phyloP scores from a whole-genome alignment of 1,284 basidiomycete species.

The Marasmius fiardii region DNA sequence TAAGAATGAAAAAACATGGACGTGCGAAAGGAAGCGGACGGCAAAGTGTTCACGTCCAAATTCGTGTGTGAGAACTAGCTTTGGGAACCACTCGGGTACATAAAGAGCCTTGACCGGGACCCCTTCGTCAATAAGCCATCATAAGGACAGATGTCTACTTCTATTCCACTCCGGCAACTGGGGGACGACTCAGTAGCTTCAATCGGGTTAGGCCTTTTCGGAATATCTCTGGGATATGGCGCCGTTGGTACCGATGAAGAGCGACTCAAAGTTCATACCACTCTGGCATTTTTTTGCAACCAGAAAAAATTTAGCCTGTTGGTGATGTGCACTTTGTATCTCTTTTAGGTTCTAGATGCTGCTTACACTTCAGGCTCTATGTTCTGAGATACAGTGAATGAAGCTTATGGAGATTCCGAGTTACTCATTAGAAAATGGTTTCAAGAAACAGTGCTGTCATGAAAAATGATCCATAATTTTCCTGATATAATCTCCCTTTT shows the following conservation, averaged over 20 bases:
- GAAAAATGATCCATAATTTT: too few species aligned
- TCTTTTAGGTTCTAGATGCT: conserved; percentile 13
- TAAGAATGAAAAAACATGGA: too few species aligned
- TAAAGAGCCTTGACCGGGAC: too few species aligned
- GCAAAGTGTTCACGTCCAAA: too few species aligned
- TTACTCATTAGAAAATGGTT: conserved; percentile 9
- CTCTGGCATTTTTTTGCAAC: neutral
- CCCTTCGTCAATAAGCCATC: too few species aligned
- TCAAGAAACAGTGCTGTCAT: too few species aligned
- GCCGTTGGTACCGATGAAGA: conserved; percentile 7
- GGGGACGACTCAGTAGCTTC: conserved; percentile 4
- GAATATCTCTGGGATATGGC: conserved; percentile 2
- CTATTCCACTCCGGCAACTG: neutral
- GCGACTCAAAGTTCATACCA: conserved; percentile 4
- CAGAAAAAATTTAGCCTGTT: neutral
- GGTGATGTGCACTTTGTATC: too few species aligned
- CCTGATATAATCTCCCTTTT: too few species aligned
- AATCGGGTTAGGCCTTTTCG: conserved; percentile 3
- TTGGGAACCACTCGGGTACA: too few species aligned
- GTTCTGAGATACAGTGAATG: conserved; percentile 16
- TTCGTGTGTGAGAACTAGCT: too few species aligned
- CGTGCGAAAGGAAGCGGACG: too few species aligned
- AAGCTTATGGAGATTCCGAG: conserved; percentile 10
- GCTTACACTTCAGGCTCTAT: conserved; percentile 10
- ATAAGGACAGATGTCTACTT: too few species aligned